phyloP scores from a whole-genome alignment of 805 yeast species.

The Metschnikowia reukaufii region DNA sequence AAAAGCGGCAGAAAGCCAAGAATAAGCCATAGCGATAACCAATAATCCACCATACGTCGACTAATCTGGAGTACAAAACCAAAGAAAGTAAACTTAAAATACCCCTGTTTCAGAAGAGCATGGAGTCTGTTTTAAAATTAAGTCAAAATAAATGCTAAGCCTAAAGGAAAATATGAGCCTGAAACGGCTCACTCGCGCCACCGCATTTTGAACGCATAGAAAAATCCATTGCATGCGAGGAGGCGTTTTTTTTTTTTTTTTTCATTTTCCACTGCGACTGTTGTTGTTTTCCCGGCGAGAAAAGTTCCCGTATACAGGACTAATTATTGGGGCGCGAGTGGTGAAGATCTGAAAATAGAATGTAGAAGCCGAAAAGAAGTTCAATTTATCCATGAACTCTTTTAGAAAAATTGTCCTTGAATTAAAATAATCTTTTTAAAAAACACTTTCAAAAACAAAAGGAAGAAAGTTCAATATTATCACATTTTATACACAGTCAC shows the following conservation, averaged over 20 bases:
- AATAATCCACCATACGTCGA: too few species aligned
- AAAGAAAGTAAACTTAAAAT: too few species aligned
- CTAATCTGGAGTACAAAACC: too few species aligned
- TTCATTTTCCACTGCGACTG: slow-evolving; percentile 10
- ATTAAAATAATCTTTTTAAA: too few species aligned
- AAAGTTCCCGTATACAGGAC: background rate
- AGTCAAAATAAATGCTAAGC: background rate
- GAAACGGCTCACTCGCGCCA: background rate
- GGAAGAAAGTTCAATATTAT: too few species aligned
- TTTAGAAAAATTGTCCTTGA: too few species aligned
- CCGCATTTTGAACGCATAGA: slow-evolving; percentile 5
- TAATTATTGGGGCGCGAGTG: background rate
- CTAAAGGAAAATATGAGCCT: background rate
- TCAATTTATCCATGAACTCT: background rate
- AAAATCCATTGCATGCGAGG: background rate
- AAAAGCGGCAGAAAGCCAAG: background rate
- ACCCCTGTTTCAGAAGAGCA: background rate
- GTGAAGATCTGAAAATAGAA: slow-evolving; percentile 1
- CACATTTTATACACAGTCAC: too few species aligned
- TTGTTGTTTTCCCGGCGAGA: slow-evolving; percentile 4
- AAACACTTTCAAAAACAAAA: too few species aligned
- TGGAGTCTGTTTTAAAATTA: background rate
- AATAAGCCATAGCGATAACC: background rate
- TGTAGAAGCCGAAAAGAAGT: background rate
- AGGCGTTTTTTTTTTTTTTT: background rate